phyloP scores from a whole-genome alignment of 2,329 filamentous ascomycete species.

The Byssothecium circinans region DNA sequence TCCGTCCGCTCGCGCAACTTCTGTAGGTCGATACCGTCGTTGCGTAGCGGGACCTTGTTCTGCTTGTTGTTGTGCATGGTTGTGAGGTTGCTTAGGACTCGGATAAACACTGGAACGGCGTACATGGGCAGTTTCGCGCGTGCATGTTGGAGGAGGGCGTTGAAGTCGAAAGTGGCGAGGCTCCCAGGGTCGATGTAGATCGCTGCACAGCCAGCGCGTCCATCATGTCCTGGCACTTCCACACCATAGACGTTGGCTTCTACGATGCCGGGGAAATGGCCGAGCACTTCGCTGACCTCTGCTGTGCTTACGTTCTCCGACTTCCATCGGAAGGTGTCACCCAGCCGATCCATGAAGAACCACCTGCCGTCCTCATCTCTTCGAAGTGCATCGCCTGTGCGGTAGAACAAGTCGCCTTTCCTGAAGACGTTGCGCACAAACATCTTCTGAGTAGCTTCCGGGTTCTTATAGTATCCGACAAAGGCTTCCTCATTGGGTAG shows the following conservation, averaged over 20 bases:
- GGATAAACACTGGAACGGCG: constrained; percentile 73
- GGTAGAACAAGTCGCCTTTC: constrained; percentile 53
- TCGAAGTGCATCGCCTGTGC: constrained; percentile 52
- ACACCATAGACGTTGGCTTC: constrained; percentile 56
- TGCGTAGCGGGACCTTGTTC: constrained; percentile 71
- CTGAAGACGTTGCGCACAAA: constrained; percentile 51
- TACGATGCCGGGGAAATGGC: constrained; percentile 47
- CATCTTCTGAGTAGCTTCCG: constrained; percentile 63
- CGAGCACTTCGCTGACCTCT: constrained; percentile 51
- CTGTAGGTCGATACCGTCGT: constrained; percentile 65
- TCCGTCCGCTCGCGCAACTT: constrained; percentile 47
- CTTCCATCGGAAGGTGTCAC: constrained; percentile 56
- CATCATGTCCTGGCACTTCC: constrained; percentile 51
- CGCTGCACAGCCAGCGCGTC: constrained; percentile 59
- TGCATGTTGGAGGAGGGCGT: constrained; percentile 60
- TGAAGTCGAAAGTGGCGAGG: constrained; percentile 53
- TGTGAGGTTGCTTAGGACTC: constrained; percentile 60
- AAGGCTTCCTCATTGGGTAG: constrained; percentile 62
- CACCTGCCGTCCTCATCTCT: constrained; percentile 49
- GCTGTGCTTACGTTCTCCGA: constrained; percentile 53
- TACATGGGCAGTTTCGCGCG: constrained; percentile 67
- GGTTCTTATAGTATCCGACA: constrained; percentile 70
- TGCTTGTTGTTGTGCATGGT: constrained; percentile 79
- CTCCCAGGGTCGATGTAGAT: constrained; percentile 58
- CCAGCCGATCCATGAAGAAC: constrained; percentile 54